phyloP scores from a whole-genome alignment of 202 grass and related monocot genomes.

The Setaria viridis region DNA sequence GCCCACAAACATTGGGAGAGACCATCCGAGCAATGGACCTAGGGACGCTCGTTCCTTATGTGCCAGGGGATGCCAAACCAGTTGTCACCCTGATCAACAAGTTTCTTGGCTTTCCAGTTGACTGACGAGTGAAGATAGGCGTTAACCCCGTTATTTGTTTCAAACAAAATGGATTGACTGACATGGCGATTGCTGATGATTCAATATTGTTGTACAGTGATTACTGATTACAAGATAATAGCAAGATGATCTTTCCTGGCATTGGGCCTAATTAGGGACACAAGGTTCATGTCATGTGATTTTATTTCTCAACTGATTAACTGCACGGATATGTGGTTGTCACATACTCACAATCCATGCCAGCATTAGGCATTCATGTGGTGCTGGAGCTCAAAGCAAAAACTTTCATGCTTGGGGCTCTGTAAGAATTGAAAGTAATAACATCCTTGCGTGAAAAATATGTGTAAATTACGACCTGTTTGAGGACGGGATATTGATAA shows the following conservation, averaged over 20 bases:
- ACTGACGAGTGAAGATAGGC: constrained; percentile 32
- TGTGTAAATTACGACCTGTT: neutral
- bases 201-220: neutral
- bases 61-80: constrained; percentile 56
- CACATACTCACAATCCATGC: too few relatives aligned
- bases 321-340: neutral
- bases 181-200: neutral
- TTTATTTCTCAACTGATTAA: neutral
- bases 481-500: neutral
- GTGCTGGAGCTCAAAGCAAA: neutral
- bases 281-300: neutral
- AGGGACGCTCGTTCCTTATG: constrained; percentile 56
- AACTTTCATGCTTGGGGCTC: neutral
- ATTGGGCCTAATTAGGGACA: neutral
- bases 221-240: neutral
- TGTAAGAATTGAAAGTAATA: too few relatives aligned
- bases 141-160: neutral
- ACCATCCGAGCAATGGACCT: constrained; percentile 67
- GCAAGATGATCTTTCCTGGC: neutral
- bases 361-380: neutral
- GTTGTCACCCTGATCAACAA: constrained; percentile 63
- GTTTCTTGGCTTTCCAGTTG: constrained; percentile 62
- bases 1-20: constrained; percentile 56
- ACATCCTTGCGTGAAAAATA: neutral
- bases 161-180: neutral